These are phyloP conservation scores for Dalbergia cochinchinensis DNA, from an alignment of 306 rosid species.

Conservation along the genomic window DNA sequence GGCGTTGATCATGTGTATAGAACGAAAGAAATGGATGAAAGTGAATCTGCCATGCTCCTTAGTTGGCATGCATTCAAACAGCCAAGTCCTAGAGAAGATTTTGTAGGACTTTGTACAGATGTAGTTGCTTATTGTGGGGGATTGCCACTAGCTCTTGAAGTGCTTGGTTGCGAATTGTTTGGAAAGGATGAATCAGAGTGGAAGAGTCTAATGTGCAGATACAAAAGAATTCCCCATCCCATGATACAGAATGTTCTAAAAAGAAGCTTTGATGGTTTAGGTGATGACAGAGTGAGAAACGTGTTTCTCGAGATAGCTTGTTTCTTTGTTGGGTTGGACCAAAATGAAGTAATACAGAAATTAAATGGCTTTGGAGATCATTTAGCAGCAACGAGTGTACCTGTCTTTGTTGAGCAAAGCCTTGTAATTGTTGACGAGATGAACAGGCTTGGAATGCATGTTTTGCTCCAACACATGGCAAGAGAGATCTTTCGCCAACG, in stretches of 20 bases:
- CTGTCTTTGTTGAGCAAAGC: conserved; percentile 16
- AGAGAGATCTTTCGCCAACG: conserved; percentile 27
- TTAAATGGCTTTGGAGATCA: not conserved
- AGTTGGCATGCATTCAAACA: conserved; percentile 19
- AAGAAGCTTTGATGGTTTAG: conserved; percentile 35
- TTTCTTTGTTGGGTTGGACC: conserved; percentile 33
- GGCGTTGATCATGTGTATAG: not conserved
- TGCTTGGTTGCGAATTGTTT: not conserved
- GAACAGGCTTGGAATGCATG: conserved; percentile 39
- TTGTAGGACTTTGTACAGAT: not conserved
- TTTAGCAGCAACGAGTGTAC: not conserved
- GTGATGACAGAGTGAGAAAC: not conserved
- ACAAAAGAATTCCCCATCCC: not conserved
- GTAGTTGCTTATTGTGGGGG: conserved; percentile 10
- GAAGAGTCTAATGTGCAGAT: not conserved
- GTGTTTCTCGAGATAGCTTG: conserved; percentile 44
- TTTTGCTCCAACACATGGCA: conserved; percentile 39
- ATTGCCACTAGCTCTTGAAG: conserved; percentile 34
- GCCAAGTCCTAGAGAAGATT: not conserved
- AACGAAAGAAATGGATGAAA: not conserved
- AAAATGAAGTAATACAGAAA: not conserved
- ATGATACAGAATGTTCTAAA: not conserved
- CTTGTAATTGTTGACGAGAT: not conserved
- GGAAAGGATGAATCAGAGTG: not conserved
- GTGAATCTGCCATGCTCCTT: conserved; percentile 17